Conservation (phyloP, 345 rosid species). For the Cardiospermum halicacabum region DNA sequence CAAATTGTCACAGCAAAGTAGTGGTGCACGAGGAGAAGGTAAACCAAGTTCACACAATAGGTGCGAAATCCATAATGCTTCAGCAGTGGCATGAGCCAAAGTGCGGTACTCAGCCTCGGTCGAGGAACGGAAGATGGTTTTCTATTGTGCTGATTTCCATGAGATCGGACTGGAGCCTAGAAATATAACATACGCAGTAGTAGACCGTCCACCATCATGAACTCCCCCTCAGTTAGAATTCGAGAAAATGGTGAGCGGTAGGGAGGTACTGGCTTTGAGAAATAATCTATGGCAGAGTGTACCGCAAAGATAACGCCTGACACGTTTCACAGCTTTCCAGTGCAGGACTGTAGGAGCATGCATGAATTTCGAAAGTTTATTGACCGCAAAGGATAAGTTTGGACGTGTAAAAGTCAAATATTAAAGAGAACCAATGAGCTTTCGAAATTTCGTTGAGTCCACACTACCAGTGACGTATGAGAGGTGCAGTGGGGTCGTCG, state of each 20-base stretch:
- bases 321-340: background rate
- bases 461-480: background rate
- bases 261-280: background rate
- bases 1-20: background rate
- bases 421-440: background rate
- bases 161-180: background rate
- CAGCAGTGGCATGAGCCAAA: background rate
- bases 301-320: background rate
- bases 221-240: background rate
- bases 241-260: background rate
- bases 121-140: background rate
- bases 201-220: background rate
- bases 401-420: background rate
- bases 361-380: constrained; percentile 3
- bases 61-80: background rate
- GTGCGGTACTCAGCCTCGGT: background rate
- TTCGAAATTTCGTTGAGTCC: background rate
- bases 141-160: background rate
- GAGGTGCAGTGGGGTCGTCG: background rate
- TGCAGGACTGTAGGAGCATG: background rate
- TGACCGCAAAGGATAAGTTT: background rate
- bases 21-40: background rate
- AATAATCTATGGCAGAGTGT: background rate
- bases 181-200: background rate
- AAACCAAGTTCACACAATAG: background rate